A percentile compares a stretch with the other conserved stretches of the same genome.
Evolutionary conservation across 257 asterid genomes (phyloP).

Genomic region (Vinca minor): DNA sequence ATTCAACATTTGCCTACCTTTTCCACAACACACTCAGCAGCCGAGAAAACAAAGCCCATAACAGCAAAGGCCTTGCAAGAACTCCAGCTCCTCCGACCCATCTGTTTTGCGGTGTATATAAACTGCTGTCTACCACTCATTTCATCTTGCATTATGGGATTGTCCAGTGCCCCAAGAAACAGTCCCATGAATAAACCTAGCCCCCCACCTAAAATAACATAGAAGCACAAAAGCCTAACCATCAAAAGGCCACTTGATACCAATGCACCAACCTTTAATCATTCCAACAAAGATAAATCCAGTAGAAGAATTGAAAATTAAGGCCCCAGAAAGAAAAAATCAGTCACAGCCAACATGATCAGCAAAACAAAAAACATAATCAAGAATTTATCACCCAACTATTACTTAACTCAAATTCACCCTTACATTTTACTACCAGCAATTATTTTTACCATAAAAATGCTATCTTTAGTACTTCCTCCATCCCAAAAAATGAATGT

Average conservation of each 20-base stretch:
- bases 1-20: constrained; percentile 34
- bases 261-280: neutral
- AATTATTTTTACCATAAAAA: neutral
- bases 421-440: neutral
- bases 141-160: constrained; percentile 72
- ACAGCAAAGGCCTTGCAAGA: constrained; percentile 91
- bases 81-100: constrained; percentile 94
- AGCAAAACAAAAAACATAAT: neutral
- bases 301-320: neutral
- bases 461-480: neutral
- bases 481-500: too few relatives aligned
- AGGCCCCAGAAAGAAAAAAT: neutral
- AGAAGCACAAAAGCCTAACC: neutral
- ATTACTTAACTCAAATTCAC: neutral
- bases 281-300: neutral
- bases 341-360: neutral
- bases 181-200: constrained; percentile 83
- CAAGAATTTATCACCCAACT: neutral
- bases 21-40: constrained; percentile 75
- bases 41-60: constrained; percentile 88
- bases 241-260: neutral
- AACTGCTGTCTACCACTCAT: constrained; percentile 72
- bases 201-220: constrained; percentile 65
- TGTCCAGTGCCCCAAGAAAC: constrained; percentile 82
- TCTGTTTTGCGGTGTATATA: constrained; percentile 76